Conservation (phyloP, 2,329 filamentous ascomycete species). For the Eutypa lata region DNA sequence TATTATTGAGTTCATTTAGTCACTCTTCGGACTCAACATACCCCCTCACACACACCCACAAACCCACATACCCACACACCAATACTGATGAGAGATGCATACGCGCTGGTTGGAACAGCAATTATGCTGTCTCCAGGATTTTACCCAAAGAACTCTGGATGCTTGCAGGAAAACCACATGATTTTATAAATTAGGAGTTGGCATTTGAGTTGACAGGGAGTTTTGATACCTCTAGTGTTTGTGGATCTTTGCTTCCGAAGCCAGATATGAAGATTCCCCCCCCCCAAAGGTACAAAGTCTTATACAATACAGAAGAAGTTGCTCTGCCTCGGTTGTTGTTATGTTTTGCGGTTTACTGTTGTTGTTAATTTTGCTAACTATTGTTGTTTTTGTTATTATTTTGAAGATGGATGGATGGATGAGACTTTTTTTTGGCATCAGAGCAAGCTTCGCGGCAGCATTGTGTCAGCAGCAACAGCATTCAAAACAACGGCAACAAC, state of each 20-base stretch:
- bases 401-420: too few relatives aligned
- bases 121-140: background rate
- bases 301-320: background rate
- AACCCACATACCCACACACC: background rate
- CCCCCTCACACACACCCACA: too few relatives aligned
- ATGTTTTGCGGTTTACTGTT: too few relatives aligned
- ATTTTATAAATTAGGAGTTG: background rate
- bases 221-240: constrained; percentile 1
- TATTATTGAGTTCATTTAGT: too few relatives aligned
- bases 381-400: too few relatives aligned
- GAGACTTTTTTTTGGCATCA: too few relatives aligned
- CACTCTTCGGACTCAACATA: background rate
- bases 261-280: background rate
- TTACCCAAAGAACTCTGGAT: background rate
- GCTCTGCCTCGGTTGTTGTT: background rate
- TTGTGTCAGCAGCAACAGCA: too few relatives aligned
- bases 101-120: background rate
- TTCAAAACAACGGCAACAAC: too few relatives aligned
- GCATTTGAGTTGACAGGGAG: background rate
- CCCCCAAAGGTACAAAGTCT: background rate
- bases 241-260: background rate
- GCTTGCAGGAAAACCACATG: background rate
- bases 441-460: too few relatives aligned
- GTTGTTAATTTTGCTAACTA: too few relatives aligned
- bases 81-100: background rate